These are phyloP conservation scores for Toxoplasma gondii DNA, from an alignment of 169 alveolate genomes.

Conservation along the genomic window DNA sequence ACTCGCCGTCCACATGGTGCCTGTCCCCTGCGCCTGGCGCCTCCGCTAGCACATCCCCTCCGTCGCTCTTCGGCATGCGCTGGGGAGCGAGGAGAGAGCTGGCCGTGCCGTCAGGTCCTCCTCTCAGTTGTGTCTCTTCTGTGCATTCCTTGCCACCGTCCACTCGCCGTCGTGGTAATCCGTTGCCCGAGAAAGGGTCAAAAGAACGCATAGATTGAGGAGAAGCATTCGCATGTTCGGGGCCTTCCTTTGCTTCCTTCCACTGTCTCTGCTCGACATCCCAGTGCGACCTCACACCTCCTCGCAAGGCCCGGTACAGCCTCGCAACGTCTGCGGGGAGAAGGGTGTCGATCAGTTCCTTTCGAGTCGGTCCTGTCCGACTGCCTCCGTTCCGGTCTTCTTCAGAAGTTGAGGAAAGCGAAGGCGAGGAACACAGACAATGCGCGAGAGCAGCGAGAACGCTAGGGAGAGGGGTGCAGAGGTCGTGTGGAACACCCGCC, in stretches of 20 bases:
- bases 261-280: conserved; percentile 9
- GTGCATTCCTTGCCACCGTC: not conserved
- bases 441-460: conserved; percentile 13
- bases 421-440: not conserved
- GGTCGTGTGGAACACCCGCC: not conserved
- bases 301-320: not conserved
- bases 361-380: not conserved
- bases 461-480: not conserved
- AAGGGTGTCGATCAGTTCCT: not conserved
- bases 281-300: not conserved
- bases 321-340: conserved; percentile 26
- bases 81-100: too few relatives aligned
- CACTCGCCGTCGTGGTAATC: too few relatives aligned
- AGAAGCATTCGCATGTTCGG: too few relatives aligned
- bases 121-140: not conserved
- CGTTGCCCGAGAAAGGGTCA: too few relatives aligned
- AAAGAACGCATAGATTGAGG: too few relatives aligned
- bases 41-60: not conserved
- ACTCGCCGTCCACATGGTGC: too few relatives aligned
- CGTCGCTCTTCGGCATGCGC: too few relatives aligned
- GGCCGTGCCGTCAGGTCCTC: not conserved
- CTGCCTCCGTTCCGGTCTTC: not conserved
- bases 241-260: not conserved
- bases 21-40: not conserved
- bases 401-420: not conserved